Percentiles rank a stretch among this genome's conserved stretches.
Evolutionary conservation across 257 asterid genomes (phyloP).

Genomic region (Nicotiana knightiana): DNA sequence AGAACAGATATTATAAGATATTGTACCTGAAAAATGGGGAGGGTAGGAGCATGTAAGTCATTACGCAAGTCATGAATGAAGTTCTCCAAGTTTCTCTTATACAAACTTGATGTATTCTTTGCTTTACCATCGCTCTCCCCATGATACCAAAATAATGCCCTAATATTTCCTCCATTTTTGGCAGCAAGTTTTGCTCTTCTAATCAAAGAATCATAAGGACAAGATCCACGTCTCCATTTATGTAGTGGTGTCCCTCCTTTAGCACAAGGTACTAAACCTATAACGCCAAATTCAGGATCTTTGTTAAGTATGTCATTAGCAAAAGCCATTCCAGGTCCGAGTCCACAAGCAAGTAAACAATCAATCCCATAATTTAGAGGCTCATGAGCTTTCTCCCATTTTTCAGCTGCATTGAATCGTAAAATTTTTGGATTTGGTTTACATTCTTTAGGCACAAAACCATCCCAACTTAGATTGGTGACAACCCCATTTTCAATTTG

Average conservation of each 20-base stretch:
- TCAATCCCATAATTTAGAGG: constrained; percentile 30
- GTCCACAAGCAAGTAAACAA: constrained; percentile 16
- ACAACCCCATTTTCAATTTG: neutral
- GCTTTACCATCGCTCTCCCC: constrained; percentile 24
- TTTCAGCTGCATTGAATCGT: constrained; percentile 6
- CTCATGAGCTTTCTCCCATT: constrained; percentile 32
- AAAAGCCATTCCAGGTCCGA: constrained; percentile 46
- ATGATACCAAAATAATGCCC: constrained; percentile 35
- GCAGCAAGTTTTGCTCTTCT: constrained; percentile 16
- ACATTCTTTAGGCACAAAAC: constrained; percentile 19
- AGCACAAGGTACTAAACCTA: constrained; percentile 42
- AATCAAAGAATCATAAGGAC: constrained; percentile 10
- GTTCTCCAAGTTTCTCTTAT: constrained; percentile 1
- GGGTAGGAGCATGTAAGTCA: constrained; percentile 11
- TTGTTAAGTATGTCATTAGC: constrained; percentile 18
- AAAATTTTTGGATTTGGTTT: constrained; percentile 7
- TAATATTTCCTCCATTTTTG: constrained; percentile 21
- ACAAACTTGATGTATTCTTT: neutral
- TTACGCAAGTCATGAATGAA: constrained; percentile 11
- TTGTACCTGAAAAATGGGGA: constrained; percentile 9
- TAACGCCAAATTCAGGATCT: constrained; percentile 10
- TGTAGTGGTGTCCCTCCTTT: constrained; percentile 24
- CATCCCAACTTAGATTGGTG: constrained; percentile 14
- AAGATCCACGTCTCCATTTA: constrained; percentile 18
- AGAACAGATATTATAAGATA: too few species aligned